Conservation (phyloP, 306 rosid genomes). For the Vicia villosa region DNA sequence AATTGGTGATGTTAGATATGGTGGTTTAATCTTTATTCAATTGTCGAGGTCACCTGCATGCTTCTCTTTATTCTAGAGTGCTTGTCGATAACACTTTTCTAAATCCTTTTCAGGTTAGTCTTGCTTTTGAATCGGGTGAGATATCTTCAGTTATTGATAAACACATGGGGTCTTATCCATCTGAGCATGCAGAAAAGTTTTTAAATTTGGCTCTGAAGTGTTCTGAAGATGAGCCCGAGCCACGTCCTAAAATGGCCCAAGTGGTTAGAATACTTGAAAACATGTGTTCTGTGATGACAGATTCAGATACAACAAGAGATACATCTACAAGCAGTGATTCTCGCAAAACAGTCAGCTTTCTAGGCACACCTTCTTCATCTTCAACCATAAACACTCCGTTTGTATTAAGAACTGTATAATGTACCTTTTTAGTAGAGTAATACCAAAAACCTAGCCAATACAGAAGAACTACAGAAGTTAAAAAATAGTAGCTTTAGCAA, state of each 20-base stretch:
- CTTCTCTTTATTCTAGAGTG: not conserved
- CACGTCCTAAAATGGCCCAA: conserved; percentile 5
- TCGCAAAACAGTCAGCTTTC: conserved; percentile 4
- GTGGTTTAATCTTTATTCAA: too few species aligned
- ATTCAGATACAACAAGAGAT: not conserved
- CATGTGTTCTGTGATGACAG: not conserved
- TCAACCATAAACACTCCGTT: not conserved
- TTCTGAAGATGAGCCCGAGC: conserved; percentile 11
- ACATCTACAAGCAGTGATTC: not conserved
- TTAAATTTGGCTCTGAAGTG: conserved; percentile 9
- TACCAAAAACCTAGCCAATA: not conserved
- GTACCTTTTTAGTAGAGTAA: not conserved
- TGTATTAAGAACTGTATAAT: conserved; percentile 1
- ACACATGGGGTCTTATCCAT: conserved; percentile 5
- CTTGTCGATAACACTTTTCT: not conserved
- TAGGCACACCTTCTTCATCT: conserved; percentile 11
- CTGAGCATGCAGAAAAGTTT: not conserved
- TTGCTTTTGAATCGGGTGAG: not conserved
- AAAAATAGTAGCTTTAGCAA: not conserved
- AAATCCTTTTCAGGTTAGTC: not conserved
- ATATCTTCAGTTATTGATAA: not conserved
- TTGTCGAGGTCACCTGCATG: too few species aligned
- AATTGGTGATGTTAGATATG: too few species aligned
- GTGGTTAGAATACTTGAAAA: conserved; percentile 11
- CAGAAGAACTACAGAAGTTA: not conserved